Evolutionary conservation across 306 rosid species (phyloP).

Genomic region (Cicer arietinum): DNA sequence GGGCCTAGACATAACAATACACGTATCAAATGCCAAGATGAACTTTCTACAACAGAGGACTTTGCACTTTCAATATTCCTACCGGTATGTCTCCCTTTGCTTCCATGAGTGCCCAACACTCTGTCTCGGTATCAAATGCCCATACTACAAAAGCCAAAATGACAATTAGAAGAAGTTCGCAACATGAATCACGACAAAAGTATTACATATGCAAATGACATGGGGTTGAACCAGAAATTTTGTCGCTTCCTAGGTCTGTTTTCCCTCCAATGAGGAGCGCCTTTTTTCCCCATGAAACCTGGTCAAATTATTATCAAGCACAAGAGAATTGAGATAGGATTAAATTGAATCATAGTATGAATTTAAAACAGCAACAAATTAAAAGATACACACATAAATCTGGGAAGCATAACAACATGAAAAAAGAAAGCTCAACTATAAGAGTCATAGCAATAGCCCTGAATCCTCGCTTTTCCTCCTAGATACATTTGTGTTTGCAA

Average conservation of each 20-base stretch:
- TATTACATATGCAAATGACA: conserved; percentile 35
- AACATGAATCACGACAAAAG: conserved; percentile 23
- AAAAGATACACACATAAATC: not conserved
- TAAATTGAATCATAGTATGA: conserved; percentile 18
- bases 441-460: conserved; percentile 1
- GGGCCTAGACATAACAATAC: not conserved
- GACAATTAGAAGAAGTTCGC: conserved; percentile 34
- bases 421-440: not conserved
- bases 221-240: conserved; percentile 69
- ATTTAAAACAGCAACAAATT: not conserved
- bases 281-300: conserved; percentile 92
- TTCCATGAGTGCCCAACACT: conserved; percentile 94
- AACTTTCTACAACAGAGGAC: not conserved
- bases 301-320: conserved; percentile 36
- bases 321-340: conserved; percentile 8
- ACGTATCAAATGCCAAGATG: not conserved
- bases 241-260: conserved; percentile 82
- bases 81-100: conserved; percentile 95
- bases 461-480: not conserved
- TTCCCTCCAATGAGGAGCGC: conserved; percentile 91
- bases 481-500: not conserved
- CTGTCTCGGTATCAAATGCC: conserved; percentile 91
- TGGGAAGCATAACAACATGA: not conserved
- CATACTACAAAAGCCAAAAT: conserved; percentile 64
- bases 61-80: conserved; percentile 35